Conservation (phyloP, 2,329 filamentous ascomycete species). For the Cercospora zeae-maydis region DNA sequence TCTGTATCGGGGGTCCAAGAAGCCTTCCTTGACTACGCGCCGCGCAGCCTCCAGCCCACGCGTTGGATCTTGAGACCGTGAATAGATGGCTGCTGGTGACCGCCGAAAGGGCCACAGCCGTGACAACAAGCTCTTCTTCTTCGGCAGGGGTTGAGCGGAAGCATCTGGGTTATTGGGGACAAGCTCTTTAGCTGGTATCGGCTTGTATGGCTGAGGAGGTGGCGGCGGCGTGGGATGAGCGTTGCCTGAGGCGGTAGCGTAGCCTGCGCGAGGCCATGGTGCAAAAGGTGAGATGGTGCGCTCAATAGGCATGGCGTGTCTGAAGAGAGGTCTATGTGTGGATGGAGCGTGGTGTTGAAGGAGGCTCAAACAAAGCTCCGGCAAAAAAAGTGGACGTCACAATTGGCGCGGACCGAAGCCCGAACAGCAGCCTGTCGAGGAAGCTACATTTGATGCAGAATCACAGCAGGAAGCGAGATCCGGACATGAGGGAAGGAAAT, state of each 20-base stretch:
- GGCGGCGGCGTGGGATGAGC: not conserved
- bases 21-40: slow-evolving; percentile 25
- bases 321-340: not conserved
- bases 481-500: too few relatives aligned
- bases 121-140: slow-evolving; percentile 10
- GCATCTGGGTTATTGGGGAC: not conserved
- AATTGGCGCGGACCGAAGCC: too few relatives aligned
- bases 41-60: slow-evolving; percentile 27
- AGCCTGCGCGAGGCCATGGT: not conserved
- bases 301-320: not conserved
- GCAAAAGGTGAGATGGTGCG: not conserved
- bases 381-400: not conserved
- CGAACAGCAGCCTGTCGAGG: too few relatives aligned
- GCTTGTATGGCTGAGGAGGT: not conserved
- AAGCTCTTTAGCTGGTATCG: not conserved
- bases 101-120: slow-evolving; percentile 8
- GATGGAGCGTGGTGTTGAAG: not conserved
- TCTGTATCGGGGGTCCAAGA: slow-evolving; percentile 30
- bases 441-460: too few relatives aligned
- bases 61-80: slow-evolving; percentile 14
- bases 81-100: not conserved
- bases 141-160: not conserved
- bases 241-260: not conserved
- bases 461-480: too few relatives aligned
- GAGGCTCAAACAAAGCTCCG: not conserved